Evolutionary conservation across 495 filamentous ascomycete genomes (phyloP).

Genomic region (Penicillium taxi): DNA sequence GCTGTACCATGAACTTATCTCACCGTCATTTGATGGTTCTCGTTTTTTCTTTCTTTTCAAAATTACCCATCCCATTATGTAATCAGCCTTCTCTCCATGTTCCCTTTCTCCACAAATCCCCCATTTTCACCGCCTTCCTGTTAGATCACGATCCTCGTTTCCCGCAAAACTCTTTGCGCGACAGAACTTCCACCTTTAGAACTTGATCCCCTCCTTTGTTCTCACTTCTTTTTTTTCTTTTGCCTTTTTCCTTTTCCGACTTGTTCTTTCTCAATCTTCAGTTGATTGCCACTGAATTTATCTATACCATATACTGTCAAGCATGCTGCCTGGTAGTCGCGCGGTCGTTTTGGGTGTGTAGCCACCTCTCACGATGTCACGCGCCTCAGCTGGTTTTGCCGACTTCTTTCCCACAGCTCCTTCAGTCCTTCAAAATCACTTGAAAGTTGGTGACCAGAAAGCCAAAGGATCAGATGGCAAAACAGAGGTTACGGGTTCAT

Average conservation of each 20-base stretch:
- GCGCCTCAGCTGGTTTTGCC: conserved; percentile 74
- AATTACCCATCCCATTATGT: too few relatives aligned
- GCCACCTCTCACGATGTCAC: conserved; percentile 60
- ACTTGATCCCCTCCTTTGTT: background rate
- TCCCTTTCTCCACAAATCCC: background rate
- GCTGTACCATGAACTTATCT: too few relatives aligned
- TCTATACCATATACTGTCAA: conserved; percentile 24
- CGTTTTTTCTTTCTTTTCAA: conserved; percentile 1
- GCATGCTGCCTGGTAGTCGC: conserved; percentile 37
- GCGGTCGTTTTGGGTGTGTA: conserved; percentile 34
- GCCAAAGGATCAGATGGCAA: conserved; percentile 19
- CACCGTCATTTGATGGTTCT: too few relatives aligned
- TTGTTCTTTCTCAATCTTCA: too few relatives aligned
- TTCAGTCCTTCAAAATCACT: conserved; percentile 51
- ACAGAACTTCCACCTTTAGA: background rate
- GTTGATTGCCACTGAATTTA: too few relatives aligned
- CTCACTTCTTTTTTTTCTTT: background rate
- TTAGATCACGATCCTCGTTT: conserved; percentile 3
- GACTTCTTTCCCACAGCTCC: conserved; percentile 88
- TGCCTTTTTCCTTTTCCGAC: background rate
- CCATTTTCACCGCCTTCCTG: conserved; percentile 4
- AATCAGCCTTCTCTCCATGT: too few relatives aligned
- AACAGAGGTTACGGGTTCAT: conserved; percentile 1
- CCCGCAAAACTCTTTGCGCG: conserved; percentile 12
- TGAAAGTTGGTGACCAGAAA: conserved; percentile 35